phyloP scores from a whole-genome alignment of 345 rosid genomes.

The Ailanthus altissimus region DNA sequence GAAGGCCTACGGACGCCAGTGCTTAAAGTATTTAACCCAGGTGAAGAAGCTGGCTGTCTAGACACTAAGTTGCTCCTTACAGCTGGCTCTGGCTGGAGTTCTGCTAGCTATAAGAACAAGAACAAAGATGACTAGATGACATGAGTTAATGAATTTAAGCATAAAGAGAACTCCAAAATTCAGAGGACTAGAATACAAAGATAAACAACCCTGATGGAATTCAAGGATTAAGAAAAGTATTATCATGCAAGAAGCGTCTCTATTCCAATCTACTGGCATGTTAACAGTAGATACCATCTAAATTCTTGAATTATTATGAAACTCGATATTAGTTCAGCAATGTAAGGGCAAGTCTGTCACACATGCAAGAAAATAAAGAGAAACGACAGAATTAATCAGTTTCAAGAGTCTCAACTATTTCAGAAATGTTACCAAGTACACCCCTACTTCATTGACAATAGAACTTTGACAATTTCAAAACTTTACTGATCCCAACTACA shows the following conservation, averaged over 20 bases:
- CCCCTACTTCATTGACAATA: background rate
- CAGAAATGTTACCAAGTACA: background rate
- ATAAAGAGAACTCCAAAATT: slow-evolving; percentile 8
- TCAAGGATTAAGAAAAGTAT: background rate
- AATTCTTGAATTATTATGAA: background rate
- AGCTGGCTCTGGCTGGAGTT: slow-evolving; percentile 60
- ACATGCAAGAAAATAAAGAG: slow-evolving; percentile 5
- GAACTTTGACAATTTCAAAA: background rate
- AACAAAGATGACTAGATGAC: slow-evolving; percentile 22
- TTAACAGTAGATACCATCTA: background rate
- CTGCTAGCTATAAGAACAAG: slow-evolving; percentile 61
- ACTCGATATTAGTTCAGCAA: background rate
- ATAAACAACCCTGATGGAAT: slow-evolving; percentile 3
- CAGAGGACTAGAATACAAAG: slow-evolving; percentile 7
- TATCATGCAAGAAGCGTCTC: background rate
- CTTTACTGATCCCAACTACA: slow-evolving; percentile 12
- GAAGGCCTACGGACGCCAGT: slow-evolving; percentile 77
- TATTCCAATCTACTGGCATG: background rate
- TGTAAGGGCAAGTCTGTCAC: slow-evolving; percentile 11
- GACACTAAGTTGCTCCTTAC: slow-evolving; percentile 60
- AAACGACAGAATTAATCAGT: background rate
- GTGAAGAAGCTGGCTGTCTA: slow-evolving; percentile 66
- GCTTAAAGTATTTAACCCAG: slow-evolving; percentile 66
- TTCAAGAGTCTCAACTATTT: background rate
- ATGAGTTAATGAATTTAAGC: slow-evolving; percentile 22